A percentile compares a stretch with the other conserved stretches of the same genome.
These are phyloP conservation scores for Sugiyamaella floridensis DNA, from an alignment of 805 yeast genomes.

Conservation along the genomic window DNA sequence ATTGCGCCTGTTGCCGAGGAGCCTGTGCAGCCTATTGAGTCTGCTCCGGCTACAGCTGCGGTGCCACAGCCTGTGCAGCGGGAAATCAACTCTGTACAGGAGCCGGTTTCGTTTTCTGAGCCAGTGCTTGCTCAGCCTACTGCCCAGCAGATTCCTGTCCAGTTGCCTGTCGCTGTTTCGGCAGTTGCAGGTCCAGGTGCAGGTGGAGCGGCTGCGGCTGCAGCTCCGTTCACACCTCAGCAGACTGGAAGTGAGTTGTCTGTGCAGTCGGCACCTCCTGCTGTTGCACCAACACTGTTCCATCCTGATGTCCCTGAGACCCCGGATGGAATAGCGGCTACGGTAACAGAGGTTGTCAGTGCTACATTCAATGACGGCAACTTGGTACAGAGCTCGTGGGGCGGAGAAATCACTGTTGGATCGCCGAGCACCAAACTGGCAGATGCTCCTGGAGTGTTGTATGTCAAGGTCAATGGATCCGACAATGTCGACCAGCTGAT, in stretches of 20 bases:
- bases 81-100: background rate
- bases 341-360: constrained; percentile 78
- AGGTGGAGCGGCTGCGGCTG: background rate
- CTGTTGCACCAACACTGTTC: constrained; percentile 11
- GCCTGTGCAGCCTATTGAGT: background rate
- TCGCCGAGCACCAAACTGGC: constrained; percentile 36
- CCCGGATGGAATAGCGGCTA: constrained; percentile 47
- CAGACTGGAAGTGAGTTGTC: background rate
- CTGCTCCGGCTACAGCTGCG: background rate
- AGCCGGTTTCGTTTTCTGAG: background rate
- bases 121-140: background rate
- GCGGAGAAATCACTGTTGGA: constrained; percentile 84
- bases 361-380: constrained; percentile 68
- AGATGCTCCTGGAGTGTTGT: background rate
- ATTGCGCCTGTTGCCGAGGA: background rate
- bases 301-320: constrained; percentile 27
- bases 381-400: constrained; percentile 50
- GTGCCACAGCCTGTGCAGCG: background rate
- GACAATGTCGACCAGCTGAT: constrained; percentile 40
- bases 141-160: background rate
- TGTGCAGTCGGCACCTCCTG: constrained; percentile 11
- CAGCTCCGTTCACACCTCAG: background rate
- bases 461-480: constrained; percentile 17
- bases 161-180: background rate
- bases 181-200: background rate